Percentiles rank a stretch among this genome's conserved stretches.
phyloP scores from a whole-genome alignment of 176 grass and related monocot species.

The Eremochloa ophiuroides region DNA sequence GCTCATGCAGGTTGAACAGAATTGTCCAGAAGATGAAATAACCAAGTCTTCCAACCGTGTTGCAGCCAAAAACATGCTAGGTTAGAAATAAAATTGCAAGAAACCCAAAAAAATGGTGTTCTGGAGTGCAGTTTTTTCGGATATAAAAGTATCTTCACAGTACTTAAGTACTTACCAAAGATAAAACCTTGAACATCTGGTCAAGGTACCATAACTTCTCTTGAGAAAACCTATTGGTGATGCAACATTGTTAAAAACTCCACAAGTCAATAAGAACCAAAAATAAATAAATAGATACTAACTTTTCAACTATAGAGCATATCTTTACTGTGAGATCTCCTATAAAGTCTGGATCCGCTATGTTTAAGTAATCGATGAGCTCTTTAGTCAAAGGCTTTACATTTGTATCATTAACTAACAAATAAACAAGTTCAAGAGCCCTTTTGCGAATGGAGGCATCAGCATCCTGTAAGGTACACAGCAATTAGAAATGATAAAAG shows the following conservation, averaged over 20 bases:
- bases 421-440: constrained; percentile 84
- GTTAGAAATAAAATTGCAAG: not conserved
- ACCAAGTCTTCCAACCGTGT: not conserved
- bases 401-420: constrained; percentile 92
- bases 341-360: constrained; percentile 91
- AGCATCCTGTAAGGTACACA: constrained; percentile 67
- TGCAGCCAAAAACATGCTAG: not conserved
- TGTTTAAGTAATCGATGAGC: constrained; percentile 77
- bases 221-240: constrained; percentile 84
- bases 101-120: constrained; percentile 4
- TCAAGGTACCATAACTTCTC: constrained; percentile 96
- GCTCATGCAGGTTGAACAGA: constrained; percentile 4
- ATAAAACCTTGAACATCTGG: constrained; percentile 98
- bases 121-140: constrained; percentile 2
- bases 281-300: constrained; percentile 15
- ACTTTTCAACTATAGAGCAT: constrained; percentile 91
- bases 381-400: constrained; percentile 87
- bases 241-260: constrained; percentile 17
- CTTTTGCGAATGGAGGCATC: constrained; percentile 99
- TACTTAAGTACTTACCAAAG: constrained; percentile 69
- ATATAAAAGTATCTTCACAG: not conserved
- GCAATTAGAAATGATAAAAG: constrained; percentile 11
- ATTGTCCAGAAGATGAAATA: not conserved
- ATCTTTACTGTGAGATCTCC: constrained; percentile 92
- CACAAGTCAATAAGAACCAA: constrained; percentile 11